Conservation (phyloP, 306 rosid genomes). For the Neltuma alba region DNA sequence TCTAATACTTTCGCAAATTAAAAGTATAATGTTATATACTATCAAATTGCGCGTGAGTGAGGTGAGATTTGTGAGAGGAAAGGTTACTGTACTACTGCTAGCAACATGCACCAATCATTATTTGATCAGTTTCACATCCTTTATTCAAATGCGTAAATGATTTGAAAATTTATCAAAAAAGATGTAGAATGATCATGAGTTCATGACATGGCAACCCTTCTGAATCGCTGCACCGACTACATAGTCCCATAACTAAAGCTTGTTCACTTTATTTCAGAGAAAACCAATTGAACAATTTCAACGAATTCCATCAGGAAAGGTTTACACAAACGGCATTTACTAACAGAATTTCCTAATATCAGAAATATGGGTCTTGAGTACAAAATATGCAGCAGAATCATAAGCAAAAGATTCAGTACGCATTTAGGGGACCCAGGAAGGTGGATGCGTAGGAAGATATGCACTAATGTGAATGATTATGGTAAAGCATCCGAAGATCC, state of each 20-base stretch:
- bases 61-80: neutral
- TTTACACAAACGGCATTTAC: neutral
- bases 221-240: neutral
- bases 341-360: neutral
- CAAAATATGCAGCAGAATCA: neutral
- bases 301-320: neutral
- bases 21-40: neutral
- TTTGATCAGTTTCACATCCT: neutral
- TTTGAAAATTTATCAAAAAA: neutral
- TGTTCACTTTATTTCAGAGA: conserved; percentile 1
- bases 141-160: conserved; percentile 5
- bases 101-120: conserved; percentile 6
- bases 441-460: neutral
- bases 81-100: neutral
- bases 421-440: neutral
- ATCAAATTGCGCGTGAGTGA: neutral
- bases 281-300: neutral
- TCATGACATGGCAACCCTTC: neutral
- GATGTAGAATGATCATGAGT: neutral
- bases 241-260: neutral
- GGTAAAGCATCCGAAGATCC: conserved; percentile 60
- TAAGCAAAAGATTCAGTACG: neutral
- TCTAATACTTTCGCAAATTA: neutral
- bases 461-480: conserved; percentile 33
- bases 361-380: neutral